Percentiles rank a stretch among this genome's conserved stretches.
Evolutionary conservation across 2,329 filamentous ascomycete species (phyloP).

Genomic region (Fusarium armeniacum): DNA sequence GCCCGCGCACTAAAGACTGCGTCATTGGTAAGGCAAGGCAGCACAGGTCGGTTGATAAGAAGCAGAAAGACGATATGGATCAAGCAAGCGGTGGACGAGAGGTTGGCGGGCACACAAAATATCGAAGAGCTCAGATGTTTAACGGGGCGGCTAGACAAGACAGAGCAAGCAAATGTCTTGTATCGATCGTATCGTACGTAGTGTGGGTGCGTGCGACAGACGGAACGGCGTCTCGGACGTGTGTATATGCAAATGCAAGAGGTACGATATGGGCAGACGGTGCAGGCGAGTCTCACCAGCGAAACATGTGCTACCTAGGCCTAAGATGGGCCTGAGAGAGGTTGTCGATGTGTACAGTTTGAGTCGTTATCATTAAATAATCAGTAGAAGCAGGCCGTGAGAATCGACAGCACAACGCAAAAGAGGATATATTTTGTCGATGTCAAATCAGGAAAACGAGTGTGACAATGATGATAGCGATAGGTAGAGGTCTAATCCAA

Average conservation of each 20-base stretch:
- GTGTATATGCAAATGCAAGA: slow-evolving; percentile 37
- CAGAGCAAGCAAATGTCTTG: slow-evolving; percentile 12
- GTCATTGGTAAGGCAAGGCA: slow-evolving; percentile 47
- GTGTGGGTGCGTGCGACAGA: slow-evolving; percentile 36
- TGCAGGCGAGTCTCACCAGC: slow-evolving; percentile 50
- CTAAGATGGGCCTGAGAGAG: slow-evolving; percentile 34
- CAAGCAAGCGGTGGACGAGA: slow-evolving; percentile 25
- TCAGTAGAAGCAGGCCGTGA: slow-evolving; percentile 21
- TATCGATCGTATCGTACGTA: slow-evolving; percentile 22
- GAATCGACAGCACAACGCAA: slow-evolving; percentile 21
- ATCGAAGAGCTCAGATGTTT: slow-evolving; percentile 18
- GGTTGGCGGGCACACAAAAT: slow-evolving; percentile 14
- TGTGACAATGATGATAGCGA: slow-evolving; percentile 25
- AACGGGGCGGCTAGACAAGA: slow-evolving; percentile 22
- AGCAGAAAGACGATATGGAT: slow-evolving; percentile 30
- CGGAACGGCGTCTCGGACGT: slow-evolving; percentile 40
- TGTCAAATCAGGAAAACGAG: slow-evolving; percentile 29
- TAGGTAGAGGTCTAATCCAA: slow-evolving; percentile 20
- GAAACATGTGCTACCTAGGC: slow-evolving; percentile 51
- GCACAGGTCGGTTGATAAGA: slow-evolving; percentile 35
- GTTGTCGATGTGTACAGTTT: slow-evolving; percentile 14
- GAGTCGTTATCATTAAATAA: slow-evolving; percentile 45
- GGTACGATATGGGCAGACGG: slow-evolving; percentile 41
- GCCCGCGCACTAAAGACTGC: slow-evolving; percentile 40
- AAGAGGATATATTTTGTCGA: slow-evolving; percentile 28